phyloP scores from a whole-genome alignment of 306 rosid species.

The Benincasa hispida region DNA sequence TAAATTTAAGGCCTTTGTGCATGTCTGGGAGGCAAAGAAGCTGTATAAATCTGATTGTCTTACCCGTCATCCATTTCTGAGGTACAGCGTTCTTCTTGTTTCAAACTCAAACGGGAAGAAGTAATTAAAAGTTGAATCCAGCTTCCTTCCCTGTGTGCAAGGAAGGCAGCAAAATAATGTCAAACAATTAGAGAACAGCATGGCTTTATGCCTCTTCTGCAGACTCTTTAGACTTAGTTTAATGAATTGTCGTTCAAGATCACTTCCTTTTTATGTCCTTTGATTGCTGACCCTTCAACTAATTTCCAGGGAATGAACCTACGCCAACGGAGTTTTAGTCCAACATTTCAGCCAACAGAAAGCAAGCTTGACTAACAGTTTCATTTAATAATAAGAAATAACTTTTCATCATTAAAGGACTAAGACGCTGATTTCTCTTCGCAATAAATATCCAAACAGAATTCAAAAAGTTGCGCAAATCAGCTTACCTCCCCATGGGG shows the following conservation, averaged over 20 bases:
- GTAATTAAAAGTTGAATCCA: neutral
- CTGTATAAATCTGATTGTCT: conserved; percentile 1
- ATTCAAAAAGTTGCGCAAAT: neutral
- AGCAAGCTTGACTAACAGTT: neutral
- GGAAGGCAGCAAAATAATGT: conserved; percentile 6
- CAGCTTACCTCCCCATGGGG: conserved; percentile 2
- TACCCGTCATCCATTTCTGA: conserved; percentile 6
- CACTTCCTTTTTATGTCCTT: neutral
- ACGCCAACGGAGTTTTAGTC: neutral
- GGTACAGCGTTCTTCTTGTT: neutral
- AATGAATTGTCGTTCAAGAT: neutral
- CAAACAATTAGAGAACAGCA: conserved; percentile 2
- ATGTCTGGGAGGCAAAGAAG: neutral
- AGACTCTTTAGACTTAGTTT: conserved; percentile 6
- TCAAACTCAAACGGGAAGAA: neutral
- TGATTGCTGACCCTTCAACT: neutral
- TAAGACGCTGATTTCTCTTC: neutral
- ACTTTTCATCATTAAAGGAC: neutral
- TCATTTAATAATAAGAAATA: neutral
- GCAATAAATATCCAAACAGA: neutral
- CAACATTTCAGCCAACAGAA: conserved; percentile 10
- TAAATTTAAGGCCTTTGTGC: neutral
- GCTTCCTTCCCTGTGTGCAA: neutral
- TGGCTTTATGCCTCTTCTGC: conserved; percentile 2
- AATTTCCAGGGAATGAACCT: conserved; percentile 1